Evolutionary conservation across 768 basidiomycete species (phyloP).

Genomic region (Leccinellum luteum): DNA sequence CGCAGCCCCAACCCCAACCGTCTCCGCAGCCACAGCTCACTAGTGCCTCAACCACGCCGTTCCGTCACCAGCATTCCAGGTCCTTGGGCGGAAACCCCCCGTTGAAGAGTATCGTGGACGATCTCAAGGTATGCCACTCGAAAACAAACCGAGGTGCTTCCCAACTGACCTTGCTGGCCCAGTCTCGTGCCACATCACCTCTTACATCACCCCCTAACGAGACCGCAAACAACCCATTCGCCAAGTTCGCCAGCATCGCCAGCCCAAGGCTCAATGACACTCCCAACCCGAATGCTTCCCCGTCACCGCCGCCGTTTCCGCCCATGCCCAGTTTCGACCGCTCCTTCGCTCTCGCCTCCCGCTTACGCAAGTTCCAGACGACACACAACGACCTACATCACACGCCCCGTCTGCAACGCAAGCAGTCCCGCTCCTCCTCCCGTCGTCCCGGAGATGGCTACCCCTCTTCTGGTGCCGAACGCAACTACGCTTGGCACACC

Average conservation of each 20-base stretch:
- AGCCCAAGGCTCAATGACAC: conserved; percentile 19
- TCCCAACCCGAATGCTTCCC: background rate
- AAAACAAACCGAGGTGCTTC: background rate
- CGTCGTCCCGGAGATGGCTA: conserved; percentile 36
- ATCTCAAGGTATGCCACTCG: conserved; percentile 53
- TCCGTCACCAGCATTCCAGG: conserved; percentile 18
- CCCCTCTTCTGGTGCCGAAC: conserved; percentile 31
- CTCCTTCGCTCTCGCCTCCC: conserved; percentile 23
- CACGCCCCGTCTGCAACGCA: conserved; percentile 46
- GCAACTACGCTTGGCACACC: conserved; percentile 41
- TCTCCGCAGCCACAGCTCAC: background rate
- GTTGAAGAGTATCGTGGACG: conserved; percentile 74
- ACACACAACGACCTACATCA: conserved; percentile 43
- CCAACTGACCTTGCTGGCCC: background rate
- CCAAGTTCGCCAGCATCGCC: conserved; percentile 42
- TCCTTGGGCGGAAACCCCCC: conserved; percentile 32
- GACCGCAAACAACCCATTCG: conserved; percentile 58
- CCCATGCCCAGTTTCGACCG: conserved; percentile 19
- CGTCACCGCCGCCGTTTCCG: background rate
- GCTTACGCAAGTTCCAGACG: conserved; percentile 48
- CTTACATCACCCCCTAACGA: conserved; percentile 46
- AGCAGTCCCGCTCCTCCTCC: conserved; percentile 51
- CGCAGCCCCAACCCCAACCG: conserved; percentile 12
- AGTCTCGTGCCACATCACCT: conserved; percentile 43
- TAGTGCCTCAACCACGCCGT: conserved; percentile 7